Base-by-base conservation (phyloP, 148 eudicot genomes). In the Pharnaceum exiguum region DNA sequence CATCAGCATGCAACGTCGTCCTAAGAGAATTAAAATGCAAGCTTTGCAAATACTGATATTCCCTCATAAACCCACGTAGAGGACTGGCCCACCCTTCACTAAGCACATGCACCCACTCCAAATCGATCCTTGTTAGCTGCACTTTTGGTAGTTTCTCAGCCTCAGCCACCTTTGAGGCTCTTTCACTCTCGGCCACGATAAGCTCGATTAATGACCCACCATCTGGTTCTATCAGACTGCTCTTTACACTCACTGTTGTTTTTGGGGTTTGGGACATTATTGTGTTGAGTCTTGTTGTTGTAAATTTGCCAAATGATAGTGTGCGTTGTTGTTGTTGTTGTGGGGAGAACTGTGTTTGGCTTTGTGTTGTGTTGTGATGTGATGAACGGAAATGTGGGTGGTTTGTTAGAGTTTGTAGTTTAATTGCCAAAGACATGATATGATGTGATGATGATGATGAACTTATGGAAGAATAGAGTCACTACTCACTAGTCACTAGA, bases 21-120 rank as follows among this genome's bases (percentile, higher is more conserved):
- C 75, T 80, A 67, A 87, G 55, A 9, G 77, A 80, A 77, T 87
- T 90, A 61, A 90, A 90, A 71, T 90, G 97, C 82, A 90, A 70
- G 32, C 87, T 84, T 75, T 87, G 95, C 77, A 87, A 69, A 78
- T 84, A 90, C 75, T 87, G 87, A 71, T 75, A 69, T 60, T 90
- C 95, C 29, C 91, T 82, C 97, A 90, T 90, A 46, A 90, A 90
- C 25, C 97, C 93, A 63, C 66, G 78, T 25, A 90, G 51, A 5
- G 97, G 97, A 51, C 82, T 90, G 18, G 95, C 95, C 97, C 97
- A 90, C 15, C 97, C 97, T 65, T 90, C 97, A 51, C 93, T 76
- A 6, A 90, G 46, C 46, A 90, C 97, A 63, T 90, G 97, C 39
- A 87, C 87, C 97, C 97, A 90, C 29, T 84, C 85, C 7, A 90